phyloP scores from a whole-genome alignment of 2,329 filamentous ascomycete species.

The Erysiphe pulchra region DNA sequence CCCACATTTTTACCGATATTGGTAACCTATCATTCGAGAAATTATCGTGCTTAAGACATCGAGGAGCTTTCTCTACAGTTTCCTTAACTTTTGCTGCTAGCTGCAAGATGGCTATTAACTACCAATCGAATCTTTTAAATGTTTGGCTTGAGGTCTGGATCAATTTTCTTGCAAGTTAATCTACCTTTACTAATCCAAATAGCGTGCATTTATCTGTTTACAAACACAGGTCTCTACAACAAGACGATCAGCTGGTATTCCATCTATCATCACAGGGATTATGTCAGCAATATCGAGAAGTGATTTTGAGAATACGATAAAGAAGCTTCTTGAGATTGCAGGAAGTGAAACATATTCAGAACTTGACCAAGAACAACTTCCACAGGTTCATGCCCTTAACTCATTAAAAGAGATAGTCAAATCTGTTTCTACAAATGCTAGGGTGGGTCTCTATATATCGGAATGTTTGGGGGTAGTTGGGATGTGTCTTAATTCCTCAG shows the following conservation, averaged over 20 bases:
- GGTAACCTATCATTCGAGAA: slow-evolving; percentile 61
- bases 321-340: slow-evolving; percentile 33
- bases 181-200: slow-evolving; percentile 1
- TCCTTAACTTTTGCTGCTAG: slow-evolving; percentile 66
- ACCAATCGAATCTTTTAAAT: not conserved
- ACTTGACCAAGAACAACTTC: slow-evolving; percentile 36
- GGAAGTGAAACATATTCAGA: slow-evolving; percentile 26
- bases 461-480: slow-evolving; percentile 57
- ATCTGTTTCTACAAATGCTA: slow-evolving; percentile 46
- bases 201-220: slow-evolving; percentile 45
- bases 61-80: slow-evolving; percentile 83
- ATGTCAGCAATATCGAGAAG: slow-evolving; percentile 35
- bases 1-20: slow-evolving; percentile 33
- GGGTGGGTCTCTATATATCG: slow-evolving; percentile 49
- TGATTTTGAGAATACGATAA: slow-evolving; percentile 39
- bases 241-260: slow-evolving; percentile 73
- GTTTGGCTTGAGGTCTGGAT: slow-evolving; percentile 1
- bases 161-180: not conserved
- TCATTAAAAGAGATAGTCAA: slow-evolving; percentile 83
- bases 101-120: slow-evolving; percentile 32
- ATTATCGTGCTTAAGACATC: slow-evolving; percentile 58
- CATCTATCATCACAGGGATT: slow-evolving; percentile 62
- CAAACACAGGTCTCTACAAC: slow-evolving; percentile 58
- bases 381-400: slow-evolving; percentile 88
- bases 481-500: slow-evolving; percentile 48